These are phyloP conservation scores for Colletotrichum musae DNA, from an alignment of 2,329 filamentous ascomycete genomes.

Conservation along the genomic window DNA sequence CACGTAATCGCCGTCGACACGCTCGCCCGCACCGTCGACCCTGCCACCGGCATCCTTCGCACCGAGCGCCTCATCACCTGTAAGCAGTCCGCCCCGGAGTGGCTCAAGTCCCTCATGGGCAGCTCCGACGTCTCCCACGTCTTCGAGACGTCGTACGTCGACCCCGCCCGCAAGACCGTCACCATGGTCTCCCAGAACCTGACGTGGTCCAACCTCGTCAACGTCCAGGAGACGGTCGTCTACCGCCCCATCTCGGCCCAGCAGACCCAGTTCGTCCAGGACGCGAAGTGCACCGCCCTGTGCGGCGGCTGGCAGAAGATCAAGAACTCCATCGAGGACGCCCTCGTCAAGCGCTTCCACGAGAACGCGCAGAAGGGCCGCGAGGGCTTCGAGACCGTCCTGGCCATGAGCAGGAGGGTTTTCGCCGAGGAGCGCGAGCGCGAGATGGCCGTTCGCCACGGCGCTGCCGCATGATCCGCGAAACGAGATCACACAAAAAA, in stretches of 20 bases:
- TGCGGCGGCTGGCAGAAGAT: slow-evolving; percentile 98
- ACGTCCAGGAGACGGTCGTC: slow-evolving; percentile 91
- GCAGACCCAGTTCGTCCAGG: slow-evolving; percentile 87
- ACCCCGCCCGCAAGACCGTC: slow-evolving; percentile 85
- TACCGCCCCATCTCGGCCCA: slow-evolving; percentile 76
- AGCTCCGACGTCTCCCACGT: slow-evolving; percentile 84
- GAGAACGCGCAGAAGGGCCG: slow-evolving; percentile 93
- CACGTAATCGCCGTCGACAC: slow-evolving; percentile 98
- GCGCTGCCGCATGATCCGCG: slow-evolving; percentile 24
- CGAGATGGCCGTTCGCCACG: slow-evolving; percentile 49
- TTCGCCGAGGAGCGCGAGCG: slow-evolving; percentile 90
- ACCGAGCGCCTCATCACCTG: slow-evolving; percentile 75
- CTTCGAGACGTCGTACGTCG: slow-evolving; percentile 96
- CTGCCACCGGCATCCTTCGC: slow-evolving; percentile 70
- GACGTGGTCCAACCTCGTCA: slow-evolving; percentile 91
- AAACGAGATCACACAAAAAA: background rate
- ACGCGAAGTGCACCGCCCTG: slow-evolving; percentile 92
- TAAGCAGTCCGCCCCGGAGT: slow-evolving; percentile 78
- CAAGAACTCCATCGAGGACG: slow-evolving; percentile 95
- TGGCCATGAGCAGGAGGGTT: slow-evolving; percentile 92
- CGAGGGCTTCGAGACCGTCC: slow-evolving; percentile 94
- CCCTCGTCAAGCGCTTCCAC: slow-evolving; percentile 87
- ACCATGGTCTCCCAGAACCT: slow-evolving; percentile 98
- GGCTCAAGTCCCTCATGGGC: slow-evolving; percentile 85
- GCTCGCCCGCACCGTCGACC: slow-evolving; percentile 76